A percentile compares a stretch with the other conserved stretches of the same genome.
These are phyloP conservation scores for Lenzites betulinus DNA, from an alignment of 768 basidiomycete genomes.

Conservation along the genomic window DNA sequence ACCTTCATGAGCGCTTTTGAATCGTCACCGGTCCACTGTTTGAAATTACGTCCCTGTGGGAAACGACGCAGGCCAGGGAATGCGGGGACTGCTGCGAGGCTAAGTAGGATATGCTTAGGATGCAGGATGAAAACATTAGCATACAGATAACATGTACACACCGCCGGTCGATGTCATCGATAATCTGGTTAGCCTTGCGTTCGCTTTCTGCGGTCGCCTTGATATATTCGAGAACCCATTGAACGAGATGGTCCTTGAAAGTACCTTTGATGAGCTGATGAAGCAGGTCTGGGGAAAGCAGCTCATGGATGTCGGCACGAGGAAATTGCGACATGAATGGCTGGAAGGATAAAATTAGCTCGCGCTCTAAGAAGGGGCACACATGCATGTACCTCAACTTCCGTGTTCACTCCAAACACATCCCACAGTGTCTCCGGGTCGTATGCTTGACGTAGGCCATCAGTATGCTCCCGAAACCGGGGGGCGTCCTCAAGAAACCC, in stretches of 20 bases:
- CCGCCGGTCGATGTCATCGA: conserved; percentile 41
- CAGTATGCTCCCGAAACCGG: conserved; percentile 21
- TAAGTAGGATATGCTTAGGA: conserved; percentile 20
- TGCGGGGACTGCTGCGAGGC: conserved; percentile 22
- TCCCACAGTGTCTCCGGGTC: conserved; percentile 27
- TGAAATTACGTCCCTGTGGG: no score
- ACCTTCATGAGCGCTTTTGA: conserved; percentile 32
- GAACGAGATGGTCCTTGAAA: conserved; percentile 45
- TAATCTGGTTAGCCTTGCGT: conserved; percentile 19
- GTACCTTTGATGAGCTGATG: no score
- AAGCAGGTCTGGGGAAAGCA: conserved; percentile 38
- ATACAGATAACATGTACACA: conserved; percentile 17
- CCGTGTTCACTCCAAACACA: conserved; percentile 28
- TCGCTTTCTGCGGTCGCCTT: conserved; percentile 11
- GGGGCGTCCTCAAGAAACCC: not conserved
- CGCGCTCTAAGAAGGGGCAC: not conserved
- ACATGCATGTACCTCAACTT: conserved; percentile 25
- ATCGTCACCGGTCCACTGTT: conserved; percentile 31
- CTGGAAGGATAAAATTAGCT: conserved; percentile 19
- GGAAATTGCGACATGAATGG: conserved; percentile 38
- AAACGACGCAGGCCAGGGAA: no score
- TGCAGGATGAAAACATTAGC: conserved; percentile 20
- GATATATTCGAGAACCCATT: conserved; percentile 39
- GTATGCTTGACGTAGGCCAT: conserved; percentile 3
- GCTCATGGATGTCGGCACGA: conserved; percentile 38